These are phyloP conservation scores for Saururus chinensis DNA, from an alignment of 164 flowering plant genomes.

Conservation along the genomic window DNA sequence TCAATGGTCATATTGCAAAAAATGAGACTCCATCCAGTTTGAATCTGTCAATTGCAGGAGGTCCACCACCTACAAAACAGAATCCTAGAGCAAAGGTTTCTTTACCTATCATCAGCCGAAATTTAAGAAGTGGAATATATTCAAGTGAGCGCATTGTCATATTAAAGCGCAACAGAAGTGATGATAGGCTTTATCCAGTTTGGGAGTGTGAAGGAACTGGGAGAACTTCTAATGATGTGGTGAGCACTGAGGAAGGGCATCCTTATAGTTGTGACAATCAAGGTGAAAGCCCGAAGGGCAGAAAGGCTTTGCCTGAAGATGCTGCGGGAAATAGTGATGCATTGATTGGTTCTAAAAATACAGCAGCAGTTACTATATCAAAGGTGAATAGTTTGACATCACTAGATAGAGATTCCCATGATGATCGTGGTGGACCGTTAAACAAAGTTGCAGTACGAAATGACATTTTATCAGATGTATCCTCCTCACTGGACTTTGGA, in stretches of 20 bases:
- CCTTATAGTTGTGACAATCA: neutral
- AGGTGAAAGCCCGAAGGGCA: neutral
- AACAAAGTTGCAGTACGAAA: slow-evolving; percentile 5
- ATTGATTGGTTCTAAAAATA: neutral
- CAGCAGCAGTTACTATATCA: no score
- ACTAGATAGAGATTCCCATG: slow-evolving; percentile 7
- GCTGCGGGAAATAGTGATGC: neutral
- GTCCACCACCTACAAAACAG: slow-evolving; percentile 83
- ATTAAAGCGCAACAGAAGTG: slow-evolving; percentile 11
- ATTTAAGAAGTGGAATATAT: slow-evolving; percentile 49
- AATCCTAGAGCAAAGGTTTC: slow-evolving; percentile 72
- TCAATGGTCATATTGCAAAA: slow-evolving; percentile 7
- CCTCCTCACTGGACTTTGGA: neutral
- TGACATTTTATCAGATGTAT: slow-evolving; percentile 6
- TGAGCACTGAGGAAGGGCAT: neutral
- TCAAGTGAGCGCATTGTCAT: slow-evolving; percentile 13
- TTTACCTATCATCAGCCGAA: slow-evolving; percentile 69
- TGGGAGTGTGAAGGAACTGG: neutral
- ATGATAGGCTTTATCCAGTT: slow-evolving; percentile 7
- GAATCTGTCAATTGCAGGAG: slow-evolving; percentile 82
- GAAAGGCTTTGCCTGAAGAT: neutral
- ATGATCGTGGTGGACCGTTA: slow-evolving; percentile 6
- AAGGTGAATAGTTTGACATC: no score
- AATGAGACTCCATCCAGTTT: slow-evolving; percentile 19
- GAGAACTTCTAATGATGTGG: slow-evolving; percentile 12